Evolutionary conservation across 768 basidiomycete species (phyloP).

Genomic region (Filobasidium wieringae): DNA sequence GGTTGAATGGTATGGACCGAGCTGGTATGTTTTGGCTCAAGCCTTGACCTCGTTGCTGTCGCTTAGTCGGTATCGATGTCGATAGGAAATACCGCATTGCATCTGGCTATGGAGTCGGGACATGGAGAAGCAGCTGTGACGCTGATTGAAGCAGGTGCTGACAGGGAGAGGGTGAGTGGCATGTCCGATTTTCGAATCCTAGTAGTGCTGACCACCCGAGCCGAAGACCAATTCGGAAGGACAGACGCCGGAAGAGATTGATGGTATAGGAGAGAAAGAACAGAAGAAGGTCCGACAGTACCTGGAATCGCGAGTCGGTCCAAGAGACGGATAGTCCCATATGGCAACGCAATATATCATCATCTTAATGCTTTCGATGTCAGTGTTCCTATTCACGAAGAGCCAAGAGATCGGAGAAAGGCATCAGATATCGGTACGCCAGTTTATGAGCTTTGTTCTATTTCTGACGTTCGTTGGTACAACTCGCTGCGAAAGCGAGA

Average conservation of each 20-base stretch:
- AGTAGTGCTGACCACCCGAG: background rate
- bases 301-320: slow-evolving; percentile 43
- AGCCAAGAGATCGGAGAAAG: too few species aligned
- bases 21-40: slow-evolving; percentile 28
- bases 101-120: slow-evolving; percentile 93
- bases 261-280: slow-evolving; percentile 81
- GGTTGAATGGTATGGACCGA: slow-evolving; percentile 58
- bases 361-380: too few species aligned
- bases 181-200: background rate
- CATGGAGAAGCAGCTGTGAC: slow-evolving; percentile 82
- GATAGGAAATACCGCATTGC: slow-evolving; percentile 88
- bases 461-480: too few species aligned
- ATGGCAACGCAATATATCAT: too few species aligned
- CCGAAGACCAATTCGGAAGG: slow-evolving; percentile 67
- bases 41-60: background rate
- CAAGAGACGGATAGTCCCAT: slow-evolving; percentile 20
- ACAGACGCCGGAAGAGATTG: slow-evolving; percentile 73
- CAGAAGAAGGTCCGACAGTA: slow-evolving; percentile 68
- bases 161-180: slow-evolving; percentile 65
- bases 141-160: slow-evolving; percentile 89
- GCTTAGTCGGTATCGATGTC: background rate
- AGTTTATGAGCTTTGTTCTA: too few species aligned
- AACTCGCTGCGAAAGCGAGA: too few species aligned
- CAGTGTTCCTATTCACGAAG: too few species aligned
- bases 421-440: too few species aligned